Evolutionary conservation across 2,329 filamentous ascomycete genomes (phyloP), one percentile per base, ranked within the genome.

Genomic region (Stemphylium vesicarium): DNA sequence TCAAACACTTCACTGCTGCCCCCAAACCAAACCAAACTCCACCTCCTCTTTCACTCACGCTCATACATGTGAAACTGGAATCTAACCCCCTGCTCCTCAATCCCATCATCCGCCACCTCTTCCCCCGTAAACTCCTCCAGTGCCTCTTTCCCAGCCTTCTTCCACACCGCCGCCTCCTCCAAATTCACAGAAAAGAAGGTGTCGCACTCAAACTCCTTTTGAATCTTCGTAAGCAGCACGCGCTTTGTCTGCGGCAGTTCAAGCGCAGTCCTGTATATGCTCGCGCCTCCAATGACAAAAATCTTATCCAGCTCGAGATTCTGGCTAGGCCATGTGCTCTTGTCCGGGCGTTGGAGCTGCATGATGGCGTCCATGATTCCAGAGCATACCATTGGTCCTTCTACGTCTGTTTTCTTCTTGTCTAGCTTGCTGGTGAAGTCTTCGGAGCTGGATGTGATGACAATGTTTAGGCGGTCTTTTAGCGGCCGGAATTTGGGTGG

Each of bases 231-330:
- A 61, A 94, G 78, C 57, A 95, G 75, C 50, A 95, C 83, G 36
- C 87, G 79, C 65, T 79, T 82, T 37, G 86, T 81, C 72, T 86
- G 81, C 37, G 75, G 71, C 53, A 86, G 66, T 63, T 78, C 72
- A 69, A 98, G 79, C 12, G 91, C 88, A 18, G 87, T 84, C 35
- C 79, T 80, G 76, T 98, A 99, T 62, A 98, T 88, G 78, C 92
- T 89, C 51, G 87, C 90, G 4, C 95, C 95, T 20, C 95, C 95
- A 67, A 99, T 97, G 38, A 98, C 85, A 75, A 93, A 98, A 3
- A 92, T 82, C 9, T 60, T 56, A 3, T 64, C 63, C 1, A 68
- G 44, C 11, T 62, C 50, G 1, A 50, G 26, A 5, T 37, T 24
- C 11, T 33, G 18, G 15, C 8, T 31, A 18, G 47, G 20, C 13